Conservation (phyloP, 2,329 filamentous ascomycete genomes). For the Madurella mycetomatis region DNA sequence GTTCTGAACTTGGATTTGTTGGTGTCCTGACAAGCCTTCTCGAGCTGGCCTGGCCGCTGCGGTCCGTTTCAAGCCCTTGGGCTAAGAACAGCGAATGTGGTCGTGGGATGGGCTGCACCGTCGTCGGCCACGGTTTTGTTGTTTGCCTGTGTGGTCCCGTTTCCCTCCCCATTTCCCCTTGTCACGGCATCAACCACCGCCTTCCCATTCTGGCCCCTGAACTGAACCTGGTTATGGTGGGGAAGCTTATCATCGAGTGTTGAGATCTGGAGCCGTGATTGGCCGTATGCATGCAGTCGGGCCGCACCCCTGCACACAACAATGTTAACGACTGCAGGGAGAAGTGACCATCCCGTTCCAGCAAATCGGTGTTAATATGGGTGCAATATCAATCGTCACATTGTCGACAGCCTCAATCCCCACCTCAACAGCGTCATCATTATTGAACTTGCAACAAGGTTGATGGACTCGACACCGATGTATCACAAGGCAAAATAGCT, state of each 20-base stretch:
- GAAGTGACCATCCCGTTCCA: constrained; percentile 3
- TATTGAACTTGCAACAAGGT: not conserved
- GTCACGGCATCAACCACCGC: not conserved
- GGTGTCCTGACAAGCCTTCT: too few relatives aligned
- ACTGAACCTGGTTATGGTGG: constrained; percentile 4
- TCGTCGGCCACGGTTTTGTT: too few relatives aligned
- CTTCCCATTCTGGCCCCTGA: constrained; percentile 5
- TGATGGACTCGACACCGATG: not conserved
- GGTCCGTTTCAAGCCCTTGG: too few relatives aligned
- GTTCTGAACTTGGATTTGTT: too few relatives aligned
- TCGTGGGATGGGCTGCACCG: too few relatives aligned
- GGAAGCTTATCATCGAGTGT: not conserved
- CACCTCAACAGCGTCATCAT: not conserved
- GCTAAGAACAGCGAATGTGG: too few relatives aligned
- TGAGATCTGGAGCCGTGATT: not conserved
- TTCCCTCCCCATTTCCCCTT: too few relatives aligned
- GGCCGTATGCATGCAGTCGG: not conserved
- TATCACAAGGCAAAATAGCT: not conserved
- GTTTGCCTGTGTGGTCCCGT: too few relatives aligned
- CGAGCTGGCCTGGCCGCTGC: too few relatives aligned
- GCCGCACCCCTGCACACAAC: not conserved
- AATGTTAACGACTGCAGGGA: constrained; percentile 4
- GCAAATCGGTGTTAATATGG: constrained; percentile 22
- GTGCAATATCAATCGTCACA: not conserved
- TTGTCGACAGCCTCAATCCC: constrained; percentile 16